phyloP scores from a whole-genome alignment of 2,329 filamentous ascomycete species.

The Davidsoniella neocaledoniae region DNA sequence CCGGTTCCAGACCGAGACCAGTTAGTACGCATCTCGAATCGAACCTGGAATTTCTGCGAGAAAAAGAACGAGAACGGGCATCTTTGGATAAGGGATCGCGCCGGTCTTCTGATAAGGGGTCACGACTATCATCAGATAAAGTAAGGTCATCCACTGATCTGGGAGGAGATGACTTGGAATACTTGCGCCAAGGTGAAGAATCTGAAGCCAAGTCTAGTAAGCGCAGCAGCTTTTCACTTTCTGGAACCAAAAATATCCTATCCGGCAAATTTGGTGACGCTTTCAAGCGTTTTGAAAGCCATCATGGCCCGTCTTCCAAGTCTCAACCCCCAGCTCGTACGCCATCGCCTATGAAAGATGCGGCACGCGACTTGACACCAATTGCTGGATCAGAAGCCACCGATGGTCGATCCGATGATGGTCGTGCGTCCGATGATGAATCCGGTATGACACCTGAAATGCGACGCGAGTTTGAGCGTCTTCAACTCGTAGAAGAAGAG shows the following conservation, averaged over 20 bases:
- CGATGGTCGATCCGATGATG: constrained; percentile 40
- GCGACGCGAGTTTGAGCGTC: constrained; percentile 73
- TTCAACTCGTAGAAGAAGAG: constrained; percentile 72
- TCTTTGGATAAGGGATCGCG: constrained; percentile 9
- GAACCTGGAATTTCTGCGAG: constrained; percentile 66
- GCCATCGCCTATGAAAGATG: constrained; percentile 33
- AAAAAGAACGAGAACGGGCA: constrained; percentile 38
- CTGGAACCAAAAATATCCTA: constrained; percentile 66
- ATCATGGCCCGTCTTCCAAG: constrained; percentile 16
- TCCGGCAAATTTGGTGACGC: constrained; percentile 82
- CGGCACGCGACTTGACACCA: constrained; percentile 39
- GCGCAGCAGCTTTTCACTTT: constrained; percentile 54
- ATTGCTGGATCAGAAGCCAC: constrained; percentile 64
- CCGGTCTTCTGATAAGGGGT: constrained; percentile 9
- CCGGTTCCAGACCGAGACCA: constrained; percentile 47
- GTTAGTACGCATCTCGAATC: constrained; percentile 70
- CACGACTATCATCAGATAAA: constrained; percentile 11
- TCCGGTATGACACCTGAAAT: constrained; percentile 69
- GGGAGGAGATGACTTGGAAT: constrained; percentile 39
- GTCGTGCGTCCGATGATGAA: constrained; percentile 40
- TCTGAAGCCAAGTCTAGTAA: constrained; percentile 40
- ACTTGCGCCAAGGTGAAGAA: constrained; percentile 60
- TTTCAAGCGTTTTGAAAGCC: constrained; percentile 75
- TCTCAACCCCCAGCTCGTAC: constrained; percentile 22
- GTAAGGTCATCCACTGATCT: constrained; percentile 5